Evolutionary conservation across 1,284 basidiomycete genomes (phyloP), one percentile per base, ranked within the genome.

Genomic region (Ganoderma boninense): DNA sequence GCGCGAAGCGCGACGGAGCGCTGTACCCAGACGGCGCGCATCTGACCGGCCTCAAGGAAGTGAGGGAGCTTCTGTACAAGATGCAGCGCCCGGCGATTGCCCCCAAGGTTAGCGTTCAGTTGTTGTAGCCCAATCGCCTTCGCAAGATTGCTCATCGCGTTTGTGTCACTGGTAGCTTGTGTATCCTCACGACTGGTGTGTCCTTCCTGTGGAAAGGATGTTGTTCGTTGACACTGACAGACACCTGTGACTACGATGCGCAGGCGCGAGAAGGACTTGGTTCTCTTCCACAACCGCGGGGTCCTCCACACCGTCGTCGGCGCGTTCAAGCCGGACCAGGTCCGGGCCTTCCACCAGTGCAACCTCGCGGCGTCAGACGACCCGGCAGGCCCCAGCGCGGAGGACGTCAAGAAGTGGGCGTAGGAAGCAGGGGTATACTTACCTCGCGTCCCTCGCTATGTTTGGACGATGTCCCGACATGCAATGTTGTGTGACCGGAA

Each of bases 51-150:
- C 82, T 96, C 43, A 86, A 87, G 73, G 83, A 90, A 70, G 93
- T 94, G 2, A 85, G 95, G n/a, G 89, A 87, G 11, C 76, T 94
- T 16, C 77, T 96, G 44, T 95, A 95, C 82, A 86, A 85, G 79
- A 91, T 96, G 85, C 94, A 96, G 79, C 82, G 94, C 13, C 94
- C 94, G 1, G 94, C 89, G 8, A 96, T 96, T 72, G 88, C 90
- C 0, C 93, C 94, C 2, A 80, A 81, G 35, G 88, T 89, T 72
- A 74, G 86, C 78, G 18, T 62, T 60, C 44, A n/a, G n/a, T n/a
- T n/a, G 35, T 2, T 35, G 32, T 32, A 32, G 29, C 46, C 5
- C 14, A 20, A 23, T 60, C 46, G 61, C 66, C 65, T 52, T 3
- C 23, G 11, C 13, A 5, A 29, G 60, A n/a, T 62, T 40, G 40